Evolutionary conservation across 805 yeast species (phyloP), one percentile per base, ranked within the genome.

Genomic region (Debaryomyces hansenii): DNA sequence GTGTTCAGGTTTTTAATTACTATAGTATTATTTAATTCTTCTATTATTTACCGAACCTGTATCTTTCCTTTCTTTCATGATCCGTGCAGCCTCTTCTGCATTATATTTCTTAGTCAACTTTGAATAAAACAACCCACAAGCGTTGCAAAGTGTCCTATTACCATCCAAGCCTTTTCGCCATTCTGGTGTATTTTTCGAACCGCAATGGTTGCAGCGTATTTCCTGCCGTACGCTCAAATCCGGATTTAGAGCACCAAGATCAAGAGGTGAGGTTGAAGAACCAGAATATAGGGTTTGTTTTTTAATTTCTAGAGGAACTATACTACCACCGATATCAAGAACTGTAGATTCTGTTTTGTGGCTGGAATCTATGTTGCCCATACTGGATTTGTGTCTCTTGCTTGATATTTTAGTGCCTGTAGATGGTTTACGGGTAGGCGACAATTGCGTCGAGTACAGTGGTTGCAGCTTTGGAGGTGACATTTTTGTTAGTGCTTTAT

Each of bases 151-250:
- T 0, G 92, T 86, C 56, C 89, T 77, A 4, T 84, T 80, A 0
- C 96, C 96, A 47, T 80, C 78, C 0, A 96, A 96, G 0, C 97
- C 97, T 50, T 85, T 74, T 59, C 97, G 76, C 97, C 97, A 90
- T 64, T 91, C 97, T 0, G 97, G 97, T 0, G 96, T 87, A 40
- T 80, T 82, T 24, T 73, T 73, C 2, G 84, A 80, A 0, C 84
- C 84, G 67, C 97, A 90, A 55, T 90, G 96, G 31, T 48, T 51
- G 44, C 69, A 64, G 3, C 42, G 28, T 11, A 45, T 47, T 24
- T 49, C 47, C 9, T 46, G 44, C 21, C 47, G 46, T 21, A 50
- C 27, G 42, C 63, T 57, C 12, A 58, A 45, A 16, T 57, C 60
- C 4, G 45, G 21, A 42, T 57, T 52, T 9, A 58, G 41, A 0